These are phyloP conservation scores for Ophiostoma sp. DNA, from an alignment of 2,329 filamentous ascomycete genomes.

Conservation along the genomic window DNA sequence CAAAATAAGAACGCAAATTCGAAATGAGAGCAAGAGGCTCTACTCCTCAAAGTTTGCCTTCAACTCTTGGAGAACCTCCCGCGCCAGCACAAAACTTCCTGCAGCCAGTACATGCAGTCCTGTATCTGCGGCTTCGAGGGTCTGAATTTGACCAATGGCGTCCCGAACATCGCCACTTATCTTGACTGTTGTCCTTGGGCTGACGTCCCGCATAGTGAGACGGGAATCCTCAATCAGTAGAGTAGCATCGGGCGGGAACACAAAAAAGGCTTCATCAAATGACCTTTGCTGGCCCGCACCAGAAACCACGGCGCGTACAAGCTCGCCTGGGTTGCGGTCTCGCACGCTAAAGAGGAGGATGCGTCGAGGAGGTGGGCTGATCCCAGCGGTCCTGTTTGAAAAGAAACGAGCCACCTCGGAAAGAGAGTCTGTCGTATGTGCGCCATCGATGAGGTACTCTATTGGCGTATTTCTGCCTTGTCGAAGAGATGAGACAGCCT, in stretches of 20 bases:
- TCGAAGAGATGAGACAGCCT: constrained; percentile 51
- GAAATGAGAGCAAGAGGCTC: not conserved
- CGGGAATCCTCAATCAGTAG: not conserved
- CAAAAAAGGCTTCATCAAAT: constrained; percentile 28
- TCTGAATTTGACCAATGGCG: constrained; percentile 46
- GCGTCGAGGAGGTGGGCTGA: constrained; percentile 32
- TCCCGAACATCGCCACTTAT: constrained; percentile 52
- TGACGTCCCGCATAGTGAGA: constrained; percentile 9
- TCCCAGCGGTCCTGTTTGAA: constrained; percentile 29
- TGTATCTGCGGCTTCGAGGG: constrained; percentile 30
- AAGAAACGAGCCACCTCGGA: constrained; percentile 81
- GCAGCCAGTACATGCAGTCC: constrained; percentile 41
- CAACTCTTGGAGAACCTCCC: constrained; percentile 35
- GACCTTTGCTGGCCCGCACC: constrained; percentile 36
- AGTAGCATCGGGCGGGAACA: constrained; percentile 24
- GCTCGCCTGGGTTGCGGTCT: constrained; percentile 51
- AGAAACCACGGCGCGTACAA: constrained; percentile 46
- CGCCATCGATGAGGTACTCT: constrained; percentile 83
- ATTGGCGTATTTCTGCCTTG: constrained; percentile 56
- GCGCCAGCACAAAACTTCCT: constrained; percentile 46
- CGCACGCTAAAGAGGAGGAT: constrained; percentile 87
- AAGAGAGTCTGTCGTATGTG: constrained; percentile 88
- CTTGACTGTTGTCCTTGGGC: constrained; percentile 27
- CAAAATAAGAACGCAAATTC: not conserved
- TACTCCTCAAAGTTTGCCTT: constrained; percentile 21